These are phyloP conservation scores for Closterium sp. DNA, from an alignment of 139 green algal genomes.

Conservation along the genomic window DNA sequence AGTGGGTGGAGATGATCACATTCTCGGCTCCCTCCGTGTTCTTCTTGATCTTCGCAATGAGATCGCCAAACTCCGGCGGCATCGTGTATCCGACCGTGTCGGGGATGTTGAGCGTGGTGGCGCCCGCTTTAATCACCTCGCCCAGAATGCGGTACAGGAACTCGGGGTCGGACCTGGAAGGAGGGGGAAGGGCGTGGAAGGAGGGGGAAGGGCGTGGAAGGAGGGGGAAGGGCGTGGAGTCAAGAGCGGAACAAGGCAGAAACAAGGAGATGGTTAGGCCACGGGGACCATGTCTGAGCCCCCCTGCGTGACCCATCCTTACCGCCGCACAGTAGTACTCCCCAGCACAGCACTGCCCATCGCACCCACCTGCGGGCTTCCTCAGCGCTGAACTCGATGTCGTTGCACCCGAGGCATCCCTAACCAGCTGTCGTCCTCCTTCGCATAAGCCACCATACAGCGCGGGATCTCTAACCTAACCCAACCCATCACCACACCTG, in stretches of 20 bases:
- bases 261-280: neutral
- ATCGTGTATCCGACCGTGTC: conserved; percentile 94
- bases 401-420: conserved; percentile 87
- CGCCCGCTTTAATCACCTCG: conserved; percentile 90
- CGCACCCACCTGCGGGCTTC: conserved; percentile 69
- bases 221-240: neutral
- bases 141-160: conserved; percentile 89
- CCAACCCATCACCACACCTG: no score
- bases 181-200: neutral
- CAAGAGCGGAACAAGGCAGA: neutral
- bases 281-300: no score
- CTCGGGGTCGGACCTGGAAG: conserved; percentile 71
- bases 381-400: conserved; percentile 97
- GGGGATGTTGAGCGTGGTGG: conserved; percentile 98
- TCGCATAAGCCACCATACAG: no score
- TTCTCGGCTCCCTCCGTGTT: conserved; percentile 80
- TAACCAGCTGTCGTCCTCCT: no score
- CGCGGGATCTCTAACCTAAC: no score
- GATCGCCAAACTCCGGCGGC: conserved; percentile 88
- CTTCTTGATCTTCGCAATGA: conserved; percentile 85
- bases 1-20: conserved; percentile 95
- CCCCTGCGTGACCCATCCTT: no score
- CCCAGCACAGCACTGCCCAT: no score
- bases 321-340: no score
- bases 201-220: neutral